phyloP scores from a whole-genome alignment of 2,329 filamentous ascomycete genomes.

The Alternaria postmessia region DNA sequence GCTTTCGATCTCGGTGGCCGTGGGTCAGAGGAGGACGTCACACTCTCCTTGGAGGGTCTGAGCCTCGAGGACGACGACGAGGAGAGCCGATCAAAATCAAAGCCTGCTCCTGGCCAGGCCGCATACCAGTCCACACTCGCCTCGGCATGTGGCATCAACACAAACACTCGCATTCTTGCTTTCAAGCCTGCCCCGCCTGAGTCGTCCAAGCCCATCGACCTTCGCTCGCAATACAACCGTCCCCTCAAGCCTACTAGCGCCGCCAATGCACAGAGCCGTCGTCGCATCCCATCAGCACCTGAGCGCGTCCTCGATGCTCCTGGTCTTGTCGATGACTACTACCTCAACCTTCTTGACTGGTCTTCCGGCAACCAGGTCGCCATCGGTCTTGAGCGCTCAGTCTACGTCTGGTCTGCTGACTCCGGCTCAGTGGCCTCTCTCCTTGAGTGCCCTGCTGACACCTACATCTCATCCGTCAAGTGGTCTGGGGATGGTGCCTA shows the following conservation, averaged over 20 bases:
- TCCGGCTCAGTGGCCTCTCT: constrained; percentile 88
- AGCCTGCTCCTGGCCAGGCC: constrained; percentile 83
- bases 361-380: constrained; percentile 97
- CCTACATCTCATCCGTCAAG: constrained; percentile 97
- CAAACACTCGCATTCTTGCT: constrained; percentile 93
- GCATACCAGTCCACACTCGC: constrained; percentile 94
- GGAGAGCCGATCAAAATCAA: constrained; percentile 69
- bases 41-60: constrained; percentile 77
- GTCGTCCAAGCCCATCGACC: constrained; percentile 97
- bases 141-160: constrained; percentile 87
- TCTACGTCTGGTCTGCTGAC: constrained; percentile 98
- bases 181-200: constrained; percentile 99
- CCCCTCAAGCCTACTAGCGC: constrained; percentile 81
- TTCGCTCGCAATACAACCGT: constrained; percentile 97
- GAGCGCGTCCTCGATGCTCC: constrained; percentile 97
- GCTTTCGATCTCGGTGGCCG: constrained; percentile 70
- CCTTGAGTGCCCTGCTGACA: constrained; percentile 86
- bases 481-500: constrained; percentile 98
- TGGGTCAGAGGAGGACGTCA: constrained; percentile 74
- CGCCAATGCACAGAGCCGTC: constrained; percentile 83
- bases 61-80: constrained; percentile 77
- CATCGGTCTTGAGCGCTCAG: constrained; percentile 94
- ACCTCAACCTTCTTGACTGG: constrained; percentile 98
- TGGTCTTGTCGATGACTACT: constrained; percentile 97
- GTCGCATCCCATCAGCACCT: constrained; percentile 91